Evolutionary conservation across 306 rosid genomes (phyloP), one percentile per base, ranked within the genome.

Genomic region (Ormosia emarginata): DNA sequence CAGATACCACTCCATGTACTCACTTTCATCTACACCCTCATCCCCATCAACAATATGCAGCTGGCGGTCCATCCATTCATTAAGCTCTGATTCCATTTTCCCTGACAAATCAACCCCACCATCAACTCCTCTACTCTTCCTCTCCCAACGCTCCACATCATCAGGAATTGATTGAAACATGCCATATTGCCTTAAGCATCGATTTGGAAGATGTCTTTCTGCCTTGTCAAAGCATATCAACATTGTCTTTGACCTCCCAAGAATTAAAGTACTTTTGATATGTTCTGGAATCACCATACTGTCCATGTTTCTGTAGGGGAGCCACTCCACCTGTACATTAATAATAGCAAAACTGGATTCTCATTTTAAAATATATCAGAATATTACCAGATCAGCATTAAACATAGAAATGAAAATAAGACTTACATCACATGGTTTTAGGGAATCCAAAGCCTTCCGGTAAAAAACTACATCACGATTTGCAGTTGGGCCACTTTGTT

Each of bases 51-150:
- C 97, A 71, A 93, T 92, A 61, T 91, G 88, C 17, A 83, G 86
- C 67, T 80, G 89, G 50, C 97, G 97, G 30, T 87, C 90, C 43
- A 80, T 84, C 99, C 99, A 96, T 75, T 96, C 99, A 34, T 85
- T 84, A 68, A 93, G 91, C 83, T 96, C 99, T 4, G 90, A 79
- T 83, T 93, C 98, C 99, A 96, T 93, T 88, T 96, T 96, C 44
- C 91, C 92, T 0, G 99, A 92, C 87, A 96, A 91, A 84, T 96
- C 98, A 88, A 96, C 97, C 70, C 99, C 99, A 15, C 98, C 98
- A 64, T 96, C 99, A 83, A 96, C 99, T 47, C 99, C 99, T 36
- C 99, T 92, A 71, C 98, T 93, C 80, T 96, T 96, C 89, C 99
- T 92, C 87, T 96, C 99, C 99, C 99, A 96, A n/a, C 90, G 94